phyloP scores from a whole-genome alignment of 73 alveolate species.

The Breviolum minutum region DNA sequence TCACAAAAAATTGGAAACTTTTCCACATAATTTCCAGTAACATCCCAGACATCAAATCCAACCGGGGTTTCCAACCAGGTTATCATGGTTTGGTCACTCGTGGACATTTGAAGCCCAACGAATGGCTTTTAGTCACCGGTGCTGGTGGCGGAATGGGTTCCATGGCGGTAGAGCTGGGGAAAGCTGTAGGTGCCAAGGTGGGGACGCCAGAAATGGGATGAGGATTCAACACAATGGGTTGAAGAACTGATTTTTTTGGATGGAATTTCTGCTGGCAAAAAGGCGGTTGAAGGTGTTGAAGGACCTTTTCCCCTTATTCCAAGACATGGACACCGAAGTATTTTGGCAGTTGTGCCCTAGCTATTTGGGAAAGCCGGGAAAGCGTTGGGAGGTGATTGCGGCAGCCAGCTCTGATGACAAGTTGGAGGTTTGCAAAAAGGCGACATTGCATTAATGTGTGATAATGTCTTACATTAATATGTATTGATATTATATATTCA shows the following conservation, averaged over 20 bases:
- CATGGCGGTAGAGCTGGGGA: slow-evolving; percentile 83
- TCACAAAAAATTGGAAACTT: too few species aligned
- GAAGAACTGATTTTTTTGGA: not conserved
- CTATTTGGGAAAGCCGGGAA: not conserved
- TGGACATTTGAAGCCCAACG: slow-evolving; percentile 54
- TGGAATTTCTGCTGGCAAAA: too few species aligned
- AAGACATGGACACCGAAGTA: not conserved
- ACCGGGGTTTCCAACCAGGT: not conserved
- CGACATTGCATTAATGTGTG: not conserved
- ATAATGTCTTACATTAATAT: too few species aligned
- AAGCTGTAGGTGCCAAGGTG: slow-evolving; percentile 86
- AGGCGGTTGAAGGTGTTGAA: not conserved
- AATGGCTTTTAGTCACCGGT: slow-evolving; percentile 82
- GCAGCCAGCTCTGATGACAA: slow-evolving; percentile 94
- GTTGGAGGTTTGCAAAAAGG: slow-evolving; percentile 90
- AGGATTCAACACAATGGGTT: not conserved
- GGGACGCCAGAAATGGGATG: not conserved
- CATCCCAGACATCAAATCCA: too few species aligned
- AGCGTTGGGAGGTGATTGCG: slow-evolving; percentile 56
- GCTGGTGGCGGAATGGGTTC: slow-evolving; percentile 82
- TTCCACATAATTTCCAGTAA: too few species aligned
- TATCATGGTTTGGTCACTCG: slow-evolving; percentile 84
- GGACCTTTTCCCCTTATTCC: not conserved
- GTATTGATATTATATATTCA: too few species aligned
- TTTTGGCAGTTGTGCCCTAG: too few species aligned